phyloP scores from a whole-genome alignment of 768 basidiomycete species.

The Termitomyces sp. region DNA sequence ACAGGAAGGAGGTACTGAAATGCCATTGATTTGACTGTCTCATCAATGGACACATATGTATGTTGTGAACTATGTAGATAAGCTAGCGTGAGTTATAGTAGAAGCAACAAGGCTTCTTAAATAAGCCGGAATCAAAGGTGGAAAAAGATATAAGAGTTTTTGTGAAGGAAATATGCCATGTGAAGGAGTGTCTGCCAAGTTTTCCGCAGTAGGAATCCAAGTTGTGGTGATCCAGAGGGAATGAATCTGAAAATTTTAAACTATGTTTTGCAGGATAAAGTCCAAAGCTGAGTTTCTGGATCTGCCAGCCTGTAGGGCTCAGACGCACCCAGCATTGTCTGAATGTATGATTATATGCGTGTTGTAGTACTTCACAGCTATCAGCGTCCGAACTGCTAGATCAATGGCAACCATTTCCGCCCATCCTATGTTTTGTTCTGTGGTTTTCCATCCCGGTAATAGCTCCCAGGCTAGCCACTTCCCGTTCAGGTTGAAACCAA shows the following conservation, averaged over 20 bases:
- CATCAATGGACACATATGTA: too few species aligned
- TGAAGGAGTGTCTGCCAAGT: conserved; percentile 15
- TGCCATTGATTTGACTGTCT: too few species aligned
- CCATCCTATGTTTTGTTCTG: conserved; percentile 32
- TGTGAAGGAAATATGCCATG: conserved; percentile 9
- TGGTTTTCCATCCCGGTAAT: conserved; percentile 9
- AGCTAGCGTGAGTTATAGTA: too few species aligned
- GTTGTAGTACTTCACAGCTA: conserved; percentile 16
- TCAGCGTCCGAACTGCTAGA: conserved; percentile 25
- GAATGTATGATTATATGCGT: conserved; percentile 29
- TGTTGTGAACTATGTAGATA: too few species aligned
- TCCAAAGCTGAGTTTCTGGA: conserved; percentile 28
- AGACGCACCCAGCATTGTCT: conserved; percentile 32
- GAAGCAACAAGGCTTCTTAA: too few species aligned
- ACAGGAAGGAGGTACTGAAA: too few species aligned
- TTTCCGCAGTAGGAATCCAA: conserved; percentile 22
- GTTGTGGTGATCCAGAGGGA: conserved; percentile 21
- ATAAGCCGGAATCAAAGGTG: neutral
- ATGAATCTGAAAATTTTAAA: conserved; percentile 17
- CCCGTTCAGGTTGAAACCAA: conserved; percentile 15
- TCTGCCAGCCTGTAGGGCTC: conserved; percentile 18
- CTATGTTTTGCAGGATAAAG: conserved; percentile 20
- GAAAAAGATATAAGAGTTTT: neutral
- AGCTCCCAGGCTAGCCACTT: conserved; percentile 34
- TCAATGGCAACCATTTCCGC: conserved; percentile 40